A percentile compares a stretch with the other conserved stretches of the same genome.
phyloP scores from a whole-genome alignment of 2,329 filamentous ascomycete genomes.

The Cladosporium sp. region DNA sequence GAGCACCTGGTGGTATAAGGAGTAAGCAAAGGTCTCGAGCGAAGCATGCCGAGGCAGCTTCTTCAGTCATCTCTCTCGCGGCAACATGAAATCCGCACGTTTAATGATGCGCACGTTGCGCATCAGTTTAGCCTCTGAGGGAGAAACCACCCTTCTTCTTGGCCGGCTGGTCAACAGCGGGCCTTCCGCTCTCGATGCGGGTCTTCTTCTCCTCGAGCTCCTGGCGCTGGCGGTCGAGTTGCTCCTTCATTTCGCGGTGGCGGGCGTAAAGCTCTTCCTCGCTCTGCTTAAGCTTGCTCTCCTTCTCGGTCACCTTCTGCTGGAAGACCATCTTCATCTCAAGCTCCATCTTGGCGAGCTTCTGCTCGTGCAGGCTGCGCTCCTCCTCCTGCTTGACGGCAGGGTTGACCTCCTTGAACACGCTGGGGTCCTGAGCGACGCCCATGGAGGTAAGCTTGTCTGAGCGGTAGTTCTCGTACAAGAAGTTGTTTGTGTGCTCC shows the following conservation, averaged over 20 bases:
- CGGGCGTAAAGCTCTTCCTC: constrained; percentile 97
- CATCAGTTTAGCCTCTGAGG: constrained; percentile 55
- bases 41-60: not conserved
- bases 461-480: constrained; percentile 99
- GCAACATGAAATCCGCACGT: not conserved
- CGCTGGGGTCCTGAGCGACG: constrained; percentile 94
- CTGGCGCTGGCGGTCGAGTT: constrained; percentile 87
- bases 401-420: constrained; percentile 99
- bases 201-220: constrained; percentile 99
- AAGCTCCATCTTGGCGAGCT: constrained; percentile 99
- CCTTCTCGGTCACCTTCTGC: constrained; percentile 98
- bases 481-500: constrained; percentile 98
- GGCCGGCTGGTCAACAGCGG: constrained; percentile 85
- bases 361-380: constrained; percentile 95
- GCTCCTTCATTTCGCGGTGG: constrained; percentile 99
- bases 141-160: constrained; percentile 97
- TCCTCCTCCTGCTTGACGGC: constrained; percentile 99
- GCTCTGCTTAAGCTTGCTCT: constrained; percentile 98
- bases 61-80: not conserved
- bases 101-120: not conserved
- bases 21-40: not conserved
- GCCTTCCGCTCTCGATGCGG: constrained; percentile 89
- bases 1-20: constrained; percentile 7
- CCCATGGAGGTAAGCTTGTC: constrained; percentile 99
- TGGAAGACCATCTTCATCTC: constrained; percentile 99